These are phyloP conservation scores for Hyaloscypha hepaticicola DNA, from an alignment of 495 filamentous ascomycete genomes.

Conservation along the genomic window DNA sequence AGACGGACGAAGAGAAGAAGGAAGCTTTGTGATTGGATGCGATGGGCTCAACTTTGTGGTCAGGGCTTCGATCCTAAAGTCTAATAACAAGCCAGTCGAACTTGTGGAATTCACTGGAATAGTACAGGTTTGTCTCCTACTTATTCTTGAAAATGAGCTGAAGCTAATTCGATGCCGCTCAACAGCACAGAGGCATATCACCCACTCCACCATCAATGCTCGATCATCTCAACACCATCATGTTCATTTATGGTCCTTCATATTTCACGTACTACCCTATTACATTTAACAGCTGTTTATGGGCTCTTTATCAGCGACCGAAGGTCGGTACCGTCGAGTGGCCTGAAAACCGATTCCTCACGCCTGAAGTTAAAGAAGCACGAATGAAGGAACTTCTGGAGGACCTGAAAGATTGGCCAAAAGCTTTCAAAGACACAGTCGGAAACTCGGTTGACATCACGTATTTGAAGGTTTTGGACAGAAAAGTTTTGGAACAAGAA, in stretches of 20 bases:
- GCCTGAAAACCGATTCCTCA: slow-evolving; percentile 21
- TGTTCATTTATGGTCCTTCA: slow-evolving; percentile 27
- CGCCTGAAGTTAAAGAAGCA: background rate
- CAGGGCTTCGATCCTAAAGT: slow-evolving; percentile 13
- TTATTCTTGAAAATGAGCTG: too few relatives aligned
- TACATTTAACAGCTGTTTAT: slow-evolving; percentile 22
- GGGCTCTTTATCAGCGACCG: slow-evolving; percentile 30
- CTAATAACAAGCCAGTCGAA: background rate
- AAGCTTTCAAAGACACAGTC: slow-evolving; percentile 17
- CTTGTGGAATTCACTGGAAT: too few relatives aligned
- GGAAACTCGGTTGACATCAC: slow-evolving; percentile 22
- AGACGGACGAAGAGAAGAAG: slow-evolving; percentile 12
- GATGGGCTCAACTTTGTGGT: slow-evolving; percentile 31
- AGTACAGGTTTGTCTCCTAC: too few relatives aligned
- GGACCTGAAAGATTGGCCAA: slow-evolving; percentile 22
- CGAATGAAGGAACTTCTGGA: slow-evolving; percentile 3
- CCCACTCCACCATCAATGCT: slow-evolving; percentile 15
- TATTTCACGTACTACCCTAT: slow-evolving; percentile 32
- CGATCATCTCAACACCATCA: slow-evolving; percentile 16
- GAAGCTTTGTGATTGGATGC: slow-evolving; percentile 31
- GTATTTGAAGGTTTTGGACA: slow-evolving; percentile 31
- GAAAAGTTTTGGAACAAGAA: slow-evolving; percentile 21
- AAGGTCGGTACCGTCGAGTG: slow-evolving; percentile 18
- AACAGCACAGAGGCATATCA: slow-evolving; percentile 8
- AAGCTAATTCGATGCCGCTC: background rate